Evolutionary conservation across 2,329 filamentous ascomycete genomes (phyloP), one percentile per base, ranked within the genome.

Genomic region (Mycocentrospora acerina): DNA sequence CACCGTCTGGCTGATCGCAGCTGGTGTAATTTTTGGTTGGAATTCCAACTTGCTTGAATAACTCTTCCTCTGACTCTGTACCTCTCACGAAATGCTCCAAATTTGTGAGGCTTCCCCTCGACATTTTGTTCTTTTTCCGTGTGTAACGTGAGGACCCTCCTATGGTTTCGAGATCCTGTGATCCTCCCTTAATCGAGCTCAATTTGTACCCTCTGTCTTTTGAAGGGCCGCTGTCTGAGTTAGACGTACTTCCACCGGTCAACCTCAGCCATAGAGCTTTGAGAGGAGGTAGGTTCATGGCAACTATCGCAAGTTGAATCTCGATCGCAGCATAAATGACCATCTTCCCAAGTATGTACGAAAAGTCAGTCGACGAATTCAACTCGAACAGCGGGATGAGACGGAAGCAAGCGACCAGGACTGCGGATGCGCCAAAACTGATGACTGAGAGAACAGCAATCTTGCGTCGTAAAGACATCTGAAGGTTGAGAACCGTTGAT

Each of bases 281-380:
- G n/a, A 64, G 34, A 2, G 51, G 46, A 0, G 62, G 63, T 26
- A 64, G 48, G 44, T 66, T 67, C 35, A 61, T 55, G 4, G 64
- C 57, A 19, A 66, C 37, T 24, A 67, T 55, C 14, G 59, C 65
- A 12, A 60, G 42, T 32, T 64, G 50, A 26, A 67, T 53, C 32
- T 67, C 62, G 17, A 63, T 34, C 12, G 52, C 52, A 2, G 63
- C 57, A 13, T 66, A 49, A 15, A 66, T 60, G 39, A 60, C 46
- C 43, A 66, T 60, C 30, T 60, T 60, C 4, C 63, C 64, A 7
- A 67, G 46, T 2, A 53, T 43, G 26, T 46, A 65, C 15, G 57
- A 59, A 10, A 54, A 45, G 30, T 66, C 60, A 4, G 54, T 35
- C 4, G 49, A 47, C 3, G 31, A 43, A 37, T 52, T 48, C 13